Evolutionary conservation across 768 basidiomycete genomes (phyloP).

Genomic region (Ramaria sp.): DNA sequence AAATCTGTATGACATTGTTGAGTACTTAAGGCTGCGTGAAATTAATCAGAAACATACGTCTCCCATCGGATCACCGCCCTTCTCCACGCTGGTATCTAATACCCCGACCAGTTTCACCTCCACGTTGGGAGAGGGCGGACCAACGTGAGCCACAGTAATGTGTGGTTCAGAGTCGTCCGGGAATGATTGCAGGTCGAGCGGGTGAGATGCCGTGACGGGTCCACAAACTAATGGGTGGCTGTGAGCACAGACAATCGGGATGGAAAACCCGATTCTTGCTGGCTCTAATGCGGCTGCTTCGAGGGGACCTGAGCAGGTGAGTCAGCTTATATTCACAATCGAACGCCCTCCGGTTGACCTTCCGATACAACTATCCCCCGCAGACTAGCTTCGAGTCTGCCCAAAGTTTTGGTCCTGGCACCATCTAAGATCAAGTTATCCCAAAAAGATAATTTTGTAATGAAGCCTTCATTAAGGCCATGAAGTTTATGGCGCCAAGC

Average conservation of each 20-base stretch:
- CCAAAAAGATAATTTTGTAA: slow-evolving; percentile 76
- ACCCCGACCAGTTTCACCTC: slow-evolving; percentile 72
- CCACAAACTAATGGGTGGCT: slow-evolving; percentile 56
- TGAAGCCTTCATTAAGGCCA: slow-evolving; percentile 57
- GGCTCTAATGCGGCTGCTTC: slow-evolving; percentile 42
- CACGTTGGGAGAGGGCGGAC: slow-evolving; percentile 77
- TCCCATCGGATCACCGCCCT: slow-evolving; percentile 57
- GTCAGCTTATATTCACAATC: neutral
- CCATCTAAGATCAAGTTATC: slow-evolving; percentile 67
- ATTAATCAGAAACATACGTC: slow-evolving; percentile 22
- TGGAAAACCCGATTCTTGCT: slow-evolving; percentile 62
- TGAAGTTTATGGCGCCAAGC: slow-evolving; percentile 74
- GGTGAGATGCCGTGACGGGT: slow-evolving; percentile 74
- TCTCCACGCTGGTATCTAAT: slow-evolving; percentile 53
- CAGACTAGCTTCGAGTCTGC: slow-evolving; percentile 49
- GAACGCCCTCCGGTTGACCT: slow-evolving; percentile 31
- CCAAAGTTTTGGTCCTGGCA: slow-evolving; percentile 50
- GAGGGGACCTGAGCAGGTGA: slow-evolving; percentile 32
- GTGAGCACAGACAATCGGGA: slow-evolving; percentile 61
- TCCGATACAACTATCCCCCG: slow-evolving; percentile 64
- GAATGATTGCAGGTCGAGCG: slow-evolving; percentile 77
- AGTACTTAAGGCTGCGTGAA: slow-evolving; percentile 2
- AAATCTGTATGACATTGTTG: slow-evolving; percentile 11
- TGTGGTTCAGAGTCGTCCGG: slow-evolving; percentile 18
- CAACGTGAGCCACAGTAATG: slow-evolving; percentile 43